A percentile compares a stretch with the other conserved stretches of the same genome.
phyloP scores from a whole-genome alignment of 2,329 filamentous ascomycete genomes.

The Metarhizium robertsii region DNA sequence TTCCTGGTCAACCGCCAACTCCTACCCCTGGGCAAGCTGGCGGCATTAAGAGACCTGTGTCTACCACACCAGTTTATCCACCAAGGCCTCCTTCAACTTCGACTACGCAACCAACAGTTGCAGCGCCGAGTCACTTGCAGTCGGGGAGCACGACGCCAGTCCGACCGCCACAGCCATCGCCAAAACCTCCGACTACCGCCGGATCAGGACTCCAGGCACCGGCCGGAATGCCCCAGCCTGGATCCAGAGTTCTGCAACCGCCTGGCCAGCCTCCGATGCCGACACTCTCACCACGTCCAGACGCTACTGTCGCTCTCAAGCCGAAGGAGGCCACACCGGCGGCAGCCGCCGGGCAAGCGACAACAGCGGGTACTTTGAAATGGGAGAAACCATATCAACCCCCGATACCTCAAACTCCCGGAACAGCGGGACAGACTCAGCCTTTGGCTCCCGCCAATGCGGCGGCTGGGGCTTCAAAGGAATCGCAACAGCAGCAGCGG shows the following conservation, averaged over 20 bases:
- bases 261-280: slow-evolving; percentile 21
- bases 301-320: slow-evolving; percentile 16
- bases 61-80: slow-evolving; percentile 25
- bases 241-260: slow-evolving; percentile 22
- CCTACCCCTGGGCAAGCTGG: slow-evolving; percentile 11
- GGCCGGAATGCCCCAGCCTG: slow-evolving; percentile 20
- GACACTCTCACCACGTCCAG: slow-evolving; percentile 24
- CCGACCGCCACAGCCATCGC: slow-evolving; percentile 18
- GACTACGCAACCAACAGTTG: slow-evolving; percentile 15
- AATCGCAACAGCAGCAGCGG: slow-evolving; percentile 11
- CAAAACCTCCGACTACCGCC: slow-evolving; percentile 20
- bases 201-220: slow-evolving; percentile 28
- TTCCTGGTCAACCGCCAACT: slow-evolving; percentile 1
- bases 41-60: slow-evolving; percentile 16
- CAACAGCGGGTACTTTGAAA: slow-evolving; percentile 16
- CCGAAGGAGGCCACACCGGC: slow-evolving; percentile 16
- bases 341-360: slow-evolving; percentile 2
- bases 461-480: not conserved
- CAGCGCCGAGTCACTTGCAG: slow-evolving; percentile 19
- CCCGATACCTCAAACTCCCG: slow-evolving; percentile 12
- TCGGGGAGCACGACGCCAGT: slow-evolving; percentile 16
- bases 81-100: slow-evolving; percentile 20
- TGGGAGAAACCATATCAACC: slow-evolving; percentile 34
- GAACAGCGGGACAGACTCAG: slow-evolving; percentile 10
- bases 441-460: not conserved